Base-by-base conservation (phyloP, 176 grass and related monocot genomes). In the Chloris gayana region DNA sequence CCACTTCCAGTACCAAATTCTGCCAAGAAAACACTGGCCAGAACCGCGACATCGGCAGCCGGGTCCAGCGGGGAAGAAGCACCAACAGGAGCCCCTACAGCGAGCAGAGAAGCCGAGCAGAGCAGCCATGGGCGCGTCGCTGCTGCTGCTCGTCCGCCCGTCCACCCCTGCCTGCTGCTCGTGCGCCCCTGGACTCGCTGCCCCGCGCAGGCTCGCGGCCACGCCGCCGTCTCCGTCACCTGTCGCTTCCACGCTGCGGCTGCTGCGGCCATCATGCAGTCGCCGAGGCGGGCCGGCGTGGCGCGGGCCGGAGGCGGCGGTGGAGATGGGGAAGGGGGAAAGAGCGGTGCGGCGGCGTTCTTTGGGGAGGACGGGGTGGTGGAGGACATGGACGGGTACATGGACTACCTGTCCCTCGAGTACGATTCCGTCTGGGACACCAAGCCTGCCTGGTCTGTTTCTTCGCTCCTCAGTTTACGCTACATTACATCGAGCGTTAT, bases 361-460 rank as follows among this genome's bases (percentile, higher is more conserved):
- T 76, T 91, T 8, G 90, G 88, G 47, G 92, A 98, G 37, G 91
- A 98, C 45, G 92, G 92, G 24, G 82, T 86, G 32, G 92, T 98
- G 27, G 84, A 98, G 19, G 92, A 98, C 90, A 93, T 98, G 92
- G 88, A 98, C 25, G 88, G 95, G 42, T 95, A 98, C 86, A 88
- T 98, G 65, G 82, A 98, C 65, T 93, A 94, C 73, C 88, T 98
- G 61, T 98, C 95, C 9, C 92, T 98, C 29, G 92, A 95, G 84
- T 98, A 98, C 30, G 95, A 98, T 76, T 98, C 92, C 63, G 88
- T 98, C 42, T 98, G 95, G 92, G 92, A 95, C 86, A 98, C 92
- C 77, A 98, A 98, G 86, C 92, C 95, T 71, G 75, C 86, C 17
- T 95, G 95, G 92, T 98, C 4, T 46, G 86, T 84, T 89, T 4